A percentile compares a stretch with the other conserved stretches of the same genome.
Conservation (phyloP, 768 basidiomycete genomes). For the Lepiota venenata region DNA sequence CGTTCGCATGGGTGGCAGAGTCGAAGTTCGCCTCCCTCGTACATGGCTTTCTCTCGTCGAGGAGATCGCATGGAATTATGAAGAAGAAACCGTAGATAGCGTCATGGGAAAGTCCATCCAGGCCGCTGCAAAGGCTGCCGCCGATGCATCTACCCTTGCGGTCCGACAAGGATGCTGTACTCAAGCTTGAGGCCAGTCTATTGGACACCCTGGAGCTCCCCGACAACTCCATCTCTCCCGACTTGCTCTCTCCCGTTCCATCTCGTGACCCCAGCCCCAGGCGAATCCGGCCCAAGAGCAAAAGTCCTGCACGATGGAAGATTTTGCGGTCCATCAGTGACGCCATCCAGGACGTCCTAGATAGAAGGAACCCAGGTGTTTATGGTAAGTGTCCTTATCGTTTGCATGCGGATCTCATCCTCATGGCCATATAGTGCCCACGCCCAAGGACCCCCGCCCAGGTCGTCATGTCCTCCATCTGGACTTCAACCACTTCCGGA, state of each 20-base stretch:
- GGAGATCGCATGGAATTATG: constrained; percentile 71
- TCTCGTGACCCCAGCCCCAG: constrained; percentile 84
- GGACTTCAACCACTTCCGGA: constrained; percentile 96
- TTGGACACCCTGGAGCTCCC: constrained; percentile 57
- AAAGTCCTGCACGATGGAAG: constrained; percentile 83
- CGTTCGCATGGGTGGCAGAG: constrained; percentile 21
- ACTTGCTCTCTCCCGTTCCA: constrained; percentile 73
- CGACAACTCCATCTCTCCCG: constrained; percentile 68
- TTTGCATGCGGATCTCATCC: constrained; percentile 7
- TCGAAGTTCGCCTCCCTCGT: constrained; percentile 82
- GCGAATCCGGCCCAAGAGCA: constrained; percentile 70
- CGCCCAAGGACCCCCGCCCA: constrained; percentile 65
- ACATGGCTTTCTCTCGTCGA: constrained; percentile 82
- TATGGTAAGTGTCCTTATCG: constrained; percentile 52
- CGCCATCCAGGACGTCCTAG: constrained; percentile 70
- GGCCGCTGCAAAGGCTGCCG: constrained; percentile 60
- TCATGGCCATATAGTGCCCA: constrained; percentile 47
- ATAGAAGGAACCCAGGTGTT: constrained; percentile 58
- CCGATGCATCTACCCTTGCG: constrained; percentile 40
- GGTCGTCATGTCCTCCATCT: constrained; percentile 83
- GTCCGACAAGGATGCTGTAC: constrained; percentile 38
- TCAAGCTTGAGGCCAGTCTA: constrained; percentile 58
- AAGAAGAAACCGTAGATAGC: constrained; percentile 59
- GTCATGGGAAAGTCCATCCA: constrained; percentile 67
- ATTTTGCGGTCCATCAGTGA: constrained; percentile 76